Base-by-base conservation (phyloP, 805 yeast species). In the Starmerella stellata region DNA sequence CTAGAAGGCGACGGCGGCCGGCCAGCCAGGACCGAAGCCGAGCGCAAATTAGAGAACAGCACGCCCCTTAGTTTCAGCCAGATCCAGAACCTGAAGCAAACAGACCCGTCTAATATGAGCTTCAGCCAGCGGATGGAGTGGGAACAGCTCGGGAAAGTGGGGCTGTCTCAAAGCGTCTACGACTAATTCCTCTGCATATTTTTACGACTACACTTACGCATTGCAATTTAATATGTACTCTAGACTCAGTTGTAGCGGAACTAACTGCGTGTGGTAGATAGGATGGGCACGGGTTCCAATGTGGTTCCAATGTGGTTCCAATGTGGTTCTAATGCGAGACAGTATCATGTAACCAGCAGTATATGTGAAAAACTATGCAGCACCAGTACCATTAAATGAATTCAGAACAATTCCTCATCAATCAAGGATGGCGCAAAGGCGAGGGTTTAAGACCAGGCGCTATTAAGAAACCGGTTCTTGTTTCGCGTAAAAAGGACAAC, bases 391-490 rank as follows among this genome's bases (percentile, higher is more conserved):
- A n/a, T n/a, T n/a, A n/a, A 23, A 83, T 85, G 93, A 74, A 90
- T 56, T 73, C 93, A 30, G 68, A 67, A 38, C 68, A 60, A 38
- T 90, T 87, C 54, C 60, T 87, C 45, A 62, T 68, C 52, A 70
- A 78, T 1, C 82, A 69, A 51, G 96, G 96, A 16, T 87, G 98
- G 98, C 65, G 65, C 39, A 87, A 81, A 48, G 98, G 98, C 1
- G 80, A 82, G 48, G 92, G 93, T 0, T 61, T 87, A 27, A 72
- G 67, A 44, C 57, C 66, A 34, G 95, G 93, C 3, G 92, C 95
- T 1, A 57, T 87, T 38, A 73, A 68, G 50, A 80, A 74, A 49
- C 96, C 98, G 0, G 73, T 87, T 31, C 58, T 87, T 44, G 95
- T 90, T 39, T 78, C 77, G 47, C 95, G 87, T 53, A 83, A 90